Conservation (phyloP, 192 early-diverging fungal species). For the Glomus cerebriforme region DNA sequence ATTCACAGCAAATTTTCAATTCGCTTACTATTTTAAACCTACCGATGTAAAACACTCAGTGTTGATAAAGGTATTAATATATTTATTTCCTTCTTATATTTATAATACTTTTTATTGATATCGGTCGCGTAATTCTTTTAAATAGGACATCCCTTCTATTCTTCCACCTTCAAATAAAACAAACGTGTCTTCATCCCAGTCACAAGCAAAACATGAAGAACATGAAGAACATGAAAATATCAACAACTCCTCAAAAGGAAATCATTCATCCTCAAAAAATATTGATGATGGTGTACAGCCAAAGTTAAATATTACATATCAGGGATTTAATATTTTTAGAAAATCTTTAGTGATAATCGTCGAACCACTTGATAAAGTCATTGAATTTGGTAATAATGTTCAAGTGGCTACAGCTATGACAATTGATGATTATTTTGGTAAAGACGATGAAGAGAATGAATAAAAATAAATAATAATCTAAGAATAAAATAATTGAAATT, state of each 20-base stretch:
- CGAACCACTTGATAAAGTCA: constrained; percentile 7
- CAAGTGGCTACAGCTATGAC: neutral
- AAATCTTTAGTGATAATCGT: constrained; percentile 5
- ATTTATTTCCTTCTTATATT: neutral
- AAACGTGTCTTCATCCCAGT: neutral
- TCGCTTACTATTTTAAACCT: constrained; percentile 26
- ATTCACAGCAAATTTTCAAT: constrained; percentile 20
- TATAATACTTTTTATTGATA: neutral
- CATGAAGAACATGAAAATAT: neutral
- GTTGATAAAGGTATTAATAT: neutral
- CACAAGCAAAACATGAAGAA: neutral
- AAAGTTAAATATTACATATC: constrained; percentile 6
- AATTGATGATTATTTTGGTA: constrained; percentile 28
- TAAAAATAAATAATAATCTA: neutral
- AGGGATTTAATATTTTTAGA: constrained; percentile 22
- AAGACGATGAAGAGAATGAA: neutral
- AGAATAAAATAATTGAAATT: too few relatives aligned
- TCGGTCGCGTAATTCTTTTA: neutral
- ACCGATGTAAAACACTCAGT: constrained; percentile 23
- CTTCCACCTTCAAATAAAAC: neutral
- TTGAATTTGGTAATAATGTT: constrained; percentile 20
- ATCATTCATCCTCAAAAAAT: neutral
- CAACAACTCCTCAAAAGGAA: neutral
- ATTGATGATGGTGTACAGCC: constrained; percentile 6
- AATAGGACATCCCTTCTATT: neutral